A percentile compares a stretch with the other conserved stretches of the same genome.
phyloP scores from a whole-genome alignment of 768 basidiomycete species.

The Dendrothele bispora region DNA sequence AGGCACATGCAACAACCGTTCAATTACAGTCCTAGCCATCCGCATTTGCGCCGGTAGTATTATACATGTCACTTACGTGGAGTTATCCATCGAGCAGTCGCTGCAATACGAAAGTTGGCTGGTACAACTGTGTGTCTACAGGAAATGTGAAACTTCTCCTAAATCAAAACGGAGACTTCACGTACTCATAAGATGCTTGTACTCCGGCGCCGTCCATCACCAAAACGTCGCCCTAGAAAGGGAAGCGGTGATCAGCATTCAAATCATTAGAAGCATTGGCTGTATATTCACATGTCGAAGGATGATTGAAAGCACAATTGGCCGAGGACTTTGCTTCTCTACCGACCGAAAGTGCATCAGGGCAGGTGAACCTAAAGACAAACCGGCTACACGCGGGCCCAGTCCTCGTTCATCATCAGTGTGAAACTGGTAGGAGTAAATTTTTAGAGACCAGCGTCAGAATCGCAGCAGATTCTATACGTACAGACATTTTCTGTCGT shows the following conservation, averaged over 20 bases:
- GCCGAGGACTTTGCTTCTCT: slow-evolving; percentile 28
- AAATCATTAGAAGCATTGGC: not conserved
- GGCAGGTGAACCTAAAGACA: slow-evolving; percentile 77
- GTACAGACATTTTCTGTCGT: slow-evolving; percentile 79
- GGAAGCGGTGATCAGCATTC: slow-evolving; percentile 7
- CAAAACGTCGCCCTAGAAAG: slow-evolving; percentile 66
- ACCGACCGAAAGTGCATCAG: slow-evolving; percentile 72
- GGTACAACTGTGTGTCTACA: slow-evolving; percentile 74
- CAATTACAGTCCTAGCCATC: too few species aligned
- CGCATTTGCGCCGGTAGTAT: too few species aligned
- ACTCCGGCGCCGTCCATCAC: slow-evolving; percentile 74
- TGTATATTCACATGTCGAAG: slow-evolving; percentile 59
- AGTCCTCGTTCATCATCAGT: slow-evolving; percentile 76
- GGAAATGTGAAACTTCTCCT: slow-evolving; percentile 11
- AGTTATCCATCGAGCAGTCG: slow-evolving; percentile 70
- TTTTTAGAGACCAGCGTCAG: not conserved
- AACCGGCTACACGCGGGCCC: slow-evolving; percentile 69
- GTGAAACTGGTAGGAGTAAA: slow-evolving; percentile 55
- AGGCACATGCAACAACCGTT: too few species aligned
- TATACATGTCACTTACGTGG: too few species aligned
- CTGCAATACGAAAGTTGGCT: slow-evolving; percentile 74
- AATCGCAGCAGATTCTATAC: slow-evolving; percentile 17
- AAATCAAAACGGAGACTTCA: slow-evolving; percentile 3
- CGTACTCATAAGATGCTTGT: slow-evolving; percentile 73
- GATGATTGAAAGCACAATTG: slow-evolving; percentile 44